phyloP scores from a whole-genome alignment of 306 rosid species.

The Arachis hypogaea region DNA sequence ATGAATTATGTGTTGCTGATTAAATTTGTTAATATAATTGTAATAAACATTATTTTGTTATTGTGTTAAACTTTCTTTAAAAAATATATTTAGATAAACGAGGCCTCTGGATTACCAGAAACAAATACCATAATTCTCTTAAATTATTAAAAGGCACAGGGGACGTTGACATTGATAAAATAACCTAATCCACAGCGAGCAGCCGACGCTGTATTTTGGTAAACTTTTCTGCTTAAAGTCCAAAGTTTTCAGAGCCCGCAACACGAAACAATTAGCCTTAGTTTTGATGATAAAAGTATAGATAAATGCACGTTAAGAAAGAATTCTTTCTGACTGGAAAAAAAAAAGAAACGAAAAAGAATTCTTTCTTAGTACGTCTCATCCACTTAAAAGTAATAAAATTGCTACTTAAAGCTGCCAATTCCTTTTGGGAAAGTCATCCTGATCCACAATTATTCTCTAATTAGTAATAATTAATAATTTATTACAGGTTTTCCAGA shows the following conservation, averaged over 20 bases:
- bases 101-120: too few relatives aligned
- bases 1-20: too few relatives aligned
- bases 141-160: conserved; percentile 4
- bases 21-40: too few relatives aligned
- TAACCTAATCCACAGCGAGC: background rate
- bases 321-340: background rate
- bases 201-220: background rate
- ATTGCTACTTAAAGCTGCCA: conserved; percentile 27
- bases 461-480: conserved; percentile 28
- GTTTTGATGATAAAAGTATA: background rate
- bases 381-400: background rate
- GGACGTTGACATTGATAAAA: background rate
- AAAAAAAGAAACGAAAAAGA: too few relatives aligned
- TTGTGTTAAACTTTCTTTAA: too few relatives aligned
- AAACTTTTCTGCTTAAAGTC: background rate
- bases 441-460: conserved; percentile 18
- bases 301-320: background rate
- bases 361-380: background rate
- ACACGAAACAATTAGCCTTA: conserved; percentile 10
- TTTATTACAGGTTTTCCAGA: background rate
- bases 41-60: too few relatives aligned
- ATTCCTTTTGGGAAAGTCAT: background rate
- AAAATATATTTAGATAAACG: too few relatives aligned
- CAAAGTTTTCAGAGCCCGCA: background rate
- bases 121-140: background rate